Conservation (phyloP, 2,329 filamentous ascomycete species). For the Ophiocordyceps sinensis region DNA sequence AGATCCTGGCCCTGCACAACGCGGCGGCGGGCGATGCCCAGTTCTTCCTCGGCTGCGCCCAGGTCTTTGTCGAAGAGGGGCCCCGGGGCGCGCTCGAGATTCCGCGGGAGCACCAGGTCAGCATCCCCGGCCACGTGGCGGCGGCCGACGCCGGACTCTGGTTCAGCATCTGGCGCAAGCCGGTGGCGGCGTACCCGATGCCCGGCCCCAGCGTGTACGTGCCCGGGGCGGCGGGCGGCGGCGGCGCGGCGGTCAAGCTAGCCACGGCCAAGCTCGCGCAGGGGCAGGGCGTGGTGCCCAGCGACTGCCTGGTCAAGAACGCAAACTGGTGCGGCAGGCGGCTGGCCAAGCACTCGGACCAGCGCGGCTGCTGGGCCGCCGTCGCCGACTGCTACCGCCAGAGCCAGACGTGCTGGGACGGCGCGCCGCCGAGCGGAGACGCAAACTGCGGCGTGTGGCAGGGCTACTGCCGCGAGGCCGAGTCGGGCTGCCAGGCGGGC, state of each 20-base stretch:
- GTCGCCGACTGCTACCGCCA: constrained; percentile 44
- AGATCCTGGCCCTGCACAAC: constrained; percentile 54
- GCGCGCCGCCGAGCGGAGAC: constrained; percentile 42
- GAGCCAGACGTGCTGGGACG: constrained; percentile 41
- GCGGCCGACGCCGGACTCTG: constrained; percentile 37
- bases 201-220: constrained; percentile 36
- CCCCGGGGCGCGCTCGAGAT: constrained; percentile 28
- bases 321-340: constrained; percentile 59
- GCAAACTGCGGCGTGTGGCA: constrained; percentile 48
- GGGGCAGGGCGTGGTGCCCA: constrained; percentile 35
- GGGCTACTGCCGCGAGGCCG: constrained; percentile 39
- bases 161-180: constrained; percentile 48
- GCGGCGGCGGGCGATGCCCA: constrained; percentile 48
- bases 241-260: constrained; percentile 1
- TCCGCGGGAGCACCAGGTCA: constrained; percentile 21
- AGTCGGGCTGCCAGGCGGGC: constrained; percentile 25
- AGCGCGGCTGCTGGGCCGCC: constrained; percentile 45
- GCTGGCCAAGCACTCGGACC: constrained; percentile 38
- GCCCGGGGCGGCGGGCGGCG: constrained; percentile 13
- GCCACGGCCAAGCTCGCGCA: constrained; percentile 6
- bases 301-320: constrained; percentile 46
- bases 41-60: constrained; percentile 59
- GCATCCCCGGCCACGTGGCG: constrained; percentile 52
- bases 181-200: constrained; percentile 36
- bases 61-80: constrained; percentile 44